Evolutionary conservation across 2,329 filamentous ascomycete species (phyloP), one percentile per base, ranked within the genome.

Genomic region (Akanthomyces lecanii): DNA sequence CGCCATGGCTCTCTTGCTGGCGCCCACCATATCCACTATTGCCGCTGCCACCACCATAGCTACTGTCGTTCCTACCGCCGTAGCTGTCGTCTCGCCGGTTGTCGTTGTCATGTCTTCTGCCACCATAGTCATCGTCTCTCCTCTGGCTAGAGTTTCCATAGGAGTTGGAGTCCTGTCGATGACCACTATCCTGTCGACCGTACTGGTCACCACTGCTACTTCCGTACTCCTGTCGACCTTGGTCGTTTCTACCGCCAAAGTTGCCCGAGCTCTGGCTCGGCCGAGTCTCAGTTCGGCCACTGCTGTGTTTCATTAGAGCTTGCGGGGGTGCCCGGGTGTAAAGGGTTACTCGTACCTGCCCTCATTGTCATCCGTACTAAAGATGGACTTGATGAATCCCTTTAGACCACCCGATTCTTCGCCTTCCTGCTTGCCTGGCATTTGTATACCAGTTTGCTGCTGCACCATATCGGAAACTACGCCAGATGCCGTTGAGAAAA

Each of bases 321-420:
- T 52, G 53, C 56, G 60, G 45, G 10, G n/a, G 45, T 45, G 48
- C 42, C 61, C 3, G 28, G 28, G 21, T 23, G 8, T 0, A 55
- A 47, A 23, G 50, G 33, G 59, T 42, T 61, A 48, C 69, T 89
- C 86, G 66, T 84, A 87, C 38, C 85, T 61, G 38, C 42, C 59
- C 16, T 82, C 82, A 14, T 83, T 82, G 12, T 87, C 85, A 10
- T 96, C 82, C 18, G 93, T 76, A 45, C 85, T 85, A 42, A 83
- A 83, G 36, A 90, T 89, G 40, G 87, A 85, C 61, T 87, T 88
- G 14, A 96, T 79, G 50, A 96, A 77, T 28, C 88, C 87, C 36
- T 89, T 89, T 1, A 92, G 73, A 12, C 85, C 84, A 56, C 88
- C 86, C 54, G 86, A 86, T 67, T 87, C 81, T 64, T 82, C 81